phyloP scores from a whole-genome alignment of 2,329 filamentous ascomycete genomes.

The Cladophialophora chaetospira region DNA sequence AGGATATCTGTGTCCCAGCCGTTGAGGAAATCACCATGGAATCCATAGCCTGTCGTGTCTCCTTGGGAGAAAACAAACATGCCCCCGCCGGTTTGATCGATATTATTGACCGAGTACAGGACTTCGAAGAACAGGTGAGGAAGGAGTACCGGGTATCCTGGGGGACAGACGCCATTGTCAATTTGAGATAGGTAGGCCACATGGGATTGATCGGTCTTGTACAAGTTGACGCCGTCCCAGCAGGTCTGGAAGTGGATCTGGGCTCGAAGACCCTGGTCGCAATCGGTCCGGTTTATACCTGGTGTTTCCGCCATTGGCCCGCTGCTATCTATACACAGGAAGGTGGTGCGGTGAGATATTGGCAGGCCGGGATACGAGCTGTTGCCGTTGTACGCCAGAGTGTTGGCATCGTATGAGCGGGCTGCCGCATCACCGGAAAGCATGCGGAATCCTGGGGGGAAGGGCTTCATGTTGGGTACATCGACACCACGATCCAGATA shows the following conservation, averaged over 20 bases:
- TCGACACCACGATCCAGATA: slow-evolving; percentile 27
- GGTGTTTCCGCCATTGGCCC: slow-evolving; percentile 66
- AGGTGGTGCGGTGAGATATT: slow-evolving; percentile 70
- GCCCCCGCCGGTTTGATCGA: slow-evolving; percentile 56
- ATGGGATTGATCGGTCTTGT: slow-evolving; percentile 61
- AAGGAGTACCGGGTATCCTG: slow-evolving; percentile 66
- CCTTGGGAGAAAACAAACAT: slow-evolving; percentile 77
- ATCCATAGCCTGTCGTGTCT: slow-evolving; percentile 73
- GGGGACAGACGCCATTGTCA: slow-evolving; percentile 74
- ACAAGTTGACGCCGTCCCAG: slow-evolving; percentile 72
- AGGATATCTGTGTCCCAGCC: slow-evolving; percentile 74
- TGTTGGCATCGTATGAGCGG: slow-evolving; percentile 25
- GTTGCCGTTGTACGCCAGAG: slow-evolving; percentile 25
- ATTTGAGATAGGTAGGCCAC: slow-evolving; percentile 78
- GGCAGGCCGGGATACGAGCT: slow-evolving; percentile 52
- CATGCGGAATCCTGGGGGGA: slow-evolving; percentile 78
- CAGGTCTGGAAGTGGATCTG: slow-evolving; percentile 88
- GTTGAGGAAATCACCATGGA: slow-evolving; percentile 77
- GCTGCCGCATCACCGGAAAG: slow-evolving; percentile 67
- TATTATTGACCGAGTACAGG: slow-evolving; percentile 48
- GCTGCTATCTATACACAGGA: slow-evolving; percentile 88
- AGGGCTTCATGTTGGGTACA: slow-evolving; percentile 66
- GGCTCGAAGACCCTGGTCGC: slow-evolving; percentile 75
- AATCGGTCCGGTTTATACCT: slow-evolving; percentile 72
- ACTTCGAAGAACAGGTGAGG: slow-evolving; percentile 81